Percentiles rank a stretch among this genome's conserved stretches.
phyloP scores from a whole-genome alignment of 768 basidiomycete genomes.

The Xerocomellus intermedius region DNA sequence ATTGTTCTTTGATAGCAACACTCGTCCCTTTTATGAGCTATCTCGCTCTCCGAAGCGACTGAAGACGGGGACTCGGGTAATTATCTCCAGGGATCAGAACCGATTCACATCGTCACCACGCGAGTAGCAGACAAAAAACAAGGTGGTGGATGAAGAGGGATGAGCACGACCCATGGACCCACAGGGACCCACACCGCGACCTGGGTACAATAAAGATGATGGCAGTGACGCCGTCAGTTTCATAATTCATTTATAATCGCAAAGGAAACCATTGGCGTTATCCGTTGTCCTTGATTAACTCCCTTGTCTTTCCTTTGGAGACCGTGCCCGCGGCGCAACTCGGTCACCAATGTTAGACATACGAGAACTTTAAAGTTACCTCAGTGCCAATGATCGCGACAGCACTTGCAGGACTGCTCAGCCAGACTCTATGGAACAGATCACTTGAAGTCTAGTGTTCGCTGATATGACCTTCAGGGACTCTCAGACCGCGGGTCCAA shows the following conservation, averaged over 20 bases:
- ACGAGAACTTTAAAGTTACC: too few relatives aligned
- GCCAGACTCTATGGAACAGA: neutral
- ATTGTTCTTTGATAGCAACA: neutral
- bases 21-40: constrained; percentile 17
- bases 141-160: neutral
- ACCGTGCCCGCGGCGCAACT: too few relatives aligned
- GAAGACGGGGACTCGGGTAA: constrained; percentile 4
- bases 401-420: neutral
- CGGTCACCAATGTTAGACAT: too few relatives aligned
- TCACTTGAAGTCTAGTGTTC: neutral
- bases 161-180: constrained; percentile 9
- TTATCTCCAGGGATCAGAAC: neutral
- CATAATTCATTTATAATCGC: neutral
- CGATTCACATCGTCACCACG: constrained; percentile 14
- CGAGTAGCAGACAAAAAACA: constrained; percentile 15
- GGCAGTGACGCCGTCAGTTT: neutral
- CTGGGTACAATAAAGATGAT: constrained; percentile 15
- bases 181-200: constrained; percentile 24
- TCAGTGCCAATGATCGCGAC: neutral
- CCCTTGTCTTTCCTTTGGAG: too few relatives aligned
- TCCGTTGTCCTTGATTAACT: constrained; percentile 8
- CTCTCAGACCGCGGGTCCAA: neutral
- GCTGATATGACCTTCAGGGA: neutral
- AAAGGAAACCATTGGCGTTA: neutral
- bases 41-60: neutral